A percentile compares a stretch with the other conserved stretches of the same genome.
Conservation (phyloP, 2,329 filamentous ascomycete species). For the Colletotrichum aenigma region DNA sequence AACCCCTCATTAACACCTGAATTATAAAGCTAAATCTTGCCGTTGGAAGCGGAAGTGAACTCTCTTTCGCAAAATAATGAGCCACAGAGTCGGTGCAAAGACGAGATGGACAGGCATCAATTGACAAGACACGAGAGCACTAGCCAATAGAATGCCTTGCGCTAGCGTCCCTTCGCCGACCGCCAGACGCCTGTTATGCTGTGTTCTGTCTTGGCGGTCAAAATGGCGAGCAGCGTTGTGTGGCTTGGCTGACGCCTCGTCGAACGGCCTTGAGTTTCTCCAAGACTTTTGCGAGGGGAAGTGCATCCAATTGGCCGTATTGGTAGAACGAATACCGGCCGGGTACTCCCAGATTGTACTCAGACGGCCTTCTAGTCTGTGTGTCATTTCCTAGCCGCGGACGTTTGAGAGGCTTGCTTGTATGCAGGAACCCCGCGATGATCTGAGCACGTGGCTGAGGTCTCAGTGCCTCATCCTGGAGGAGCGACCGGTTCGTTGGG, state of each 20-base stretch:
- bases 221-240: background rate
- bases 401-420: background rate
- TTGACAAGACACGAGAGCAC: background rate
- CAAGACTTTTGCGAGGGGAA: background rate
- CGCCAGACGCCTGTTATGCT: background rate
- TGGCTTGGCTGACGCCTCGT: constrained; percentile 14
- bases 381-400: background rate
- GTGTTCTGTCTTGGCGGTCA: background rate
- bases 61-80: background rate
- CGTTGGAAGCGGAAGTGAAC: background rate
- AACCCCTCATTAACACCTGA: background rate
- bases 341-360: background rate
- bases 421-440: background rate
- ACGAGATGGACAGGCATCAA: background rate
- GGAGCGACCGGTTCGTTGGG: background rate
- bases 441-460: background rate
- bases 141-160: background rate
- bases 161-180: background rate
- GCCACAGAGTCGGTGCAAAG: background rate
- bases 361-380: background rate
- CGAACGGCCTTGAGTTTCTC: constrained; percentile 8
- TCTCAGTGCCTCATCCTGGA: background rate
- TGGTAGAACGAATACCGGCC: background rate
- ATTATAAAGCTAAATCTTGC: background rate
- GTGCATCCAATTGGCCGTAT: background rate